A percentile compares a stretch with the other conserved stretches of the same genome.
These are phyloP conservation scores for Stemphylium beticola DNA, from an alignment of 2,329 filamentous ascomycete genomes.

Conservation along the genomic window DNA sequence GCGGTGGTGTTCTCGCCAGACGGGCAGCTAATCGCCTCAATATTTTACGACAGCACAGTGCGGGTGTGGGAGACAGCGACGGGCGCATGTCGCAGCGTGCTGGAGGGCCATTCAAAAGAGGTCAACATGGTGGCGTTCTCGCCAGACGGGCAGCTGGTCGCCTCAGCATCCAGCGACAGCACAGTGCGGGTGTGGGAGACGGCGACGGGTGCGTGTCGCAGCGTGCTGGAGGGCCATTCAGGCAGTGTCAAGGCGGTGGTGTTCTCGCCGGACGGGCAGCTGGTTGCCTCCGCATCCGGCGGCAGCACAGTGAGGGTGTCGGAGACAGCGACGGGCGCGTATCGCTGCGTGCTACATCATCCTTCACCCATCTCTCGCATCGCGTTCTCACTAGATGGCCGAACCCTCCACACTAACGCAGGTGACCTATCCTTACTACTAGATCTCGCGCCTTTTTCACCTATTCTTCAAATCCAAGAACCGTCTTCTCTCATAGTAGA, in stretches of 20 bases:
- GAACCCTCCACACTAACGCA: constrained; percentile 6
- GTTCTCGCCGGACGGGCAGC: neutral
- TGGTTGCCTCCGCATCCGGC: neutral
- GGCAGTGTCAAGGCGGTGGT: neutral
- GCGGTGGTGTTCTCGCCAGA: constrained; percentile 1
- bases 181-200: neutral
- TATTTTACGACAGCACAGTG: neutral
- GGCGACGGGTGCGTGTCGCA: constrained; percentile 7
- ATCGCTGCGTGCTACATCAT: neutral
- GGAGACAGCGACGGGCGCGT: constrained; percentile 11
- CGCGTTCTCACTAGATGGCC: constrained; percentile 11
- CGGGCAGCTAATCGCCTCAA: neutral
- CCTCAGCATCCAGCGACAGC: no score
- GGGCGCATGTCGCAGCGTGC: no score
- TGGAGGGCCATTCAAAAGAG: constrained; percentile 15
- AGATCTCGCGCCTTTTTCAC: neutral
- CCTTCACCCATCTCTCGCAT: neutral
- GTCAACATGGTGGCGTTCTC: constrained; percentile 12
- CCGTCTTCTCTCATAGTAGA: constrained; percentile 2
- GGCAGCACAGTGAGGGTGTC: neutral
- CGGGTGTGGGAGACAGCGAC: no score
- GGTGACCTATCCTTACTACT: constrained; percentile 7
- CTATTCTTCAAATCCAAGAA: neutral
- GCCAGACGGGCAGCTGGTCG: no score
- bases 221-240: neutral